These are phyloP conservation scores for Pascua guehoae DNA, from an alignment of 1,284 basidiomycete species.

Conservation along the genomic window DNA sequence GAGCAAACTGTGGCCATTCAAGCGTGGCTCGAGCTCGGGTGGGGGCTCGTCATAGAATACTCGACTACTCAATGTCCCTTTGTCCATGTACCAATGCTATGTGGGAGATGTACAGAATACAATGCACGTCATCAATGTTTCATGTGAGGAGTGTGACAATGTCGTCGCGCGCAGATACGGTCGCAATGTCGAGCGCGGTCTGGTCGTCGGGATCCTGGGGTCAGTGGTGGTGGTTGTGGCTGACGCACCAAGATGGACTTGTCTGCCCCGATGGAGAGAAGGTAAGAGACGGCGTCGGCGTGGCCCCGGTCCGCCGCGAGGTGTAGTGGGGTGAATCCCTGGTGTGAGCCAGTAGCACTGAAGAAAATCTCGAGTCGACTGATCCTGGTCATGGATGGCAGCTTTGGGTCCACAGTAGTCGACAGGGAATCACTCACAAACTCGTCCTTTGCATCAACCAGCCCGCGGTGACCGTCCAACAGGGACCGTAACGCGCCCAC, in stretches of 20 bases:
- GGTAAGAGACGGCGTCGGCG: conserved; percentile 55
- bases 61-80: no score
- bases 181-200: conserved; percentile 35
- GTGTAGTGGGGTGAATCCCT: conserved; percentile 83
- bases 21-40: no score
- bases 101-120: no score
- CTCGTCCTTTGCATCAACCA: conserved; percentile 57
- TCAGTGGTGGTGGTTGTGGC: not conserved
- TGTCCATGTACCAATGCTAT: no score
- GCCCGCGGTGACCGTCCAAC: conserved; percentile 51
- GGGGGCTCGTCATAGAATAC: no score
- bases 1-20: no score
- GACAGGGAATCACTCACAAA: conserved; percentile 55
- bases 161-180: conserved; percentile 27
- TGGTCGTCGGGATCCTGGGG: conserved; percentile 40
- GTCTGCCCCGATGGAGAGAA: conserved; percentile 68
- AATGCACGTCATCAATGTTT: no score
- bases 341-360: conserved; percentile 9
- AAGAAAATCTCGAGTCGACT: not conserved
- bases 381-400: no score
- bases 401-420: no score
- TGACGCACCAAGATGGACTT: conserved; percentile 56
- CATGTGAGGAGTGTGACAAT: conserved; percentile 20
- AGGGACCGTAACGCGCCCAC: conserved; percentile 53
- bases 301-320: conserved; percentile 78